phyloP scores from a whole-genome alignment of 805 yeast genomes.

The Starmerella gropengiesseri region DNA sequence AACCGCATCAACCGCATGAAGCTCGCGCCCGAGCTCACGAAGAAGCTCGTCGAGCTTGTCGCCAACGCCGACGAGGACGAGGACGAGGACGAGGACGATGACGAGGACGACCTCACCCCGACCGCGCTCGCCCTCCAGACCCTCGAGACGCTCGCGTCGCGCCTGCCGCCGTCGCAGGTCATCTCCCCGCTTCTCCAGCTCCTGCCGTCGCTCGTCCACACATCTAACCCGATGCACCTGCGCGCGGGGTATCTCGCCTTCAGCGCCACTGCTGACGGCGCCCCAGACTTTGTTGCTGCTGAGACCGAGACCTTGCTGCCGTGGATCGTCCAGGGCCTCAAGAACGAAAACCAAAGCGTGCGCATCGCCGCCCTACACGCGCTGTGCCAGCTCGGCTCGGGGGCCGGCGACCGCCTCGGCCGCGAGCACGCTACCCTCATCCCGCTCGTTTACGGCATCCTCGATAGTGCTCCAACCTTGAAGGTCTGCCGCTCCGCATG shows the following conservation, averaged over 20 bases:
- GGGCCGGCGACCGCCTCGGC: conserved; percentile 75
- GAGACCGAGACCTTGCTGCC: conserved; percentile 67
- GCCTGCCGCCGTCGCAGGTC: conserved; percentile 87
- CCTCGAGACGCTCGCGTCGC: conserved; percentile 64
- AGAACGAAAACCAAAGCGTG: conserved; percentile 63
- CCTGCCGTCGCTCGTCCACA: conserved; percentile 32
- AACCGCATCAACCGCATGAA: conserved; percentile 68
- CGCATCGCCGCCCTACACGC: conserved; percentile 79
- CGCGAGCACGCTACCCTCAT: conserved; percentile 71
- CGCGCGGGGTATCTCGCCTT: conserved; percentile 77
- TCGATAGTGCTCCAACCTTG: conserved; percentile 73
- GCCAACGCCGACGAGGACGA: conserved; percentile 67
- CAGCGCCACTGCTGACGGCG: conserved; percentile 78
- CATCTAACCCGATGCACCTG: conserved; percentile 64
- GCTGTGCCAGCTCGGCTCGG: conserved; percentile 64
- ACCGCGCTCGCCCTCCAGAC: conserved; percentile 67
- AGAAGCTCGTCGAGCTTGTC: conserved; percentile 63
- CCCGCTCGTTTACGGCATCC: conserved; percentile 76
- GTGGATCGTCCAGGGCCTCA: conserved; percentile 61
- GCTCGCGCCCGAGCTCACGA: conserved; percentile 70
- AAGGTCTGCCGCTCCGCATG: conserved; percentile 86
- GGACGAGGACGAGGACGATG: conserved; percentile 81
- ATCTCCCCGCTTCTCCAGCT: conserved; percentile 61
- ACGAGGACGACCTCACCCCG: conserved; percentile 83
- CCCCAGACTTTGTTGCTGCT: conserved; percentile 80